Evolutionary conservation across 2,329 filamentous ascomycete species (phyloP).

Genomic region (Penicillium psychrosexuale): DNA sequence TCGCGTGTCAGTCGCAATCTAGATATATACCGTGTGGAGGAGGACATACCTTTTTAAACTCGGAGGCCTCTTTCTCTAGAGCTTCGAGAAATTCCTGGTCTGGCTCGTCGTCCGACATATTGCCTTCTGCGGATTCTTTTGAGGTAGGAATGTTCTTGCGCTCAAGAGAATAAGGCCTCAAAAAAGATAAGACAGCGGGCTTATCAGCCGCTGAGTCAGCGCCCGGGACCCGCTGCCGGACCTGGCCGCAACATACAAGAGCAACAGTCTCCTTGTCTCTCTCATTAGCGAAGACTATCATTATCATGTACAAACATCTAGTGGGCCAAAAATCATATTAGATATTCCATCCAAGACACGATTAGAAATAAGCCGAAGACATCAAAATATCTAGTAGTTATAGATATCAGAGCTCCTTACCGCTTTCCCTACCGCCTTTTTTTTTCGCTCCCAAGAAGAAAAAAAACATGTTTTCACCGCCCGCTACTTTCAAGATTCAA

Average conservation of each 20-base stretch:
- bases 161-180: background rate
- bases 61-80: slow-evolving; percentile 80
- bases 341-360: background rate
- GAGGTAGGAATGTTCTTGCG: background rate
- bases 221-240: background rate
- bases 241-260: background rate
- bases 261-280: background rate
- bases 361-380: background rate
- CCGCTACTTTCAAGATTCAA: slow-evolving; percentile 6
- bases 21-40: background rate
- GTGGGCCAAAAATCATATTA: background rate
- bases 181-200: slow-evolving; percentile 6
- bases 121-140: slow-evolving; percentile 2
- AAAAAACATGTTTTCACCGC: slow-evolving; percentile 17
- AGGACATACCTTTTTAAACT: slow-evolving; percentile 73
- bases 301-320: too few species aligned
- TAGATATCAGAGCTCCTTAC: background rate
- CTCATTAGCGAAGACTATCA: background rate
- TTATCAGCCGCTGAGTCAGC: slow-evolving; percentile 41
- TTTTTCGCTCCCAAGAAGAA: slow-evolving; percentile 4
- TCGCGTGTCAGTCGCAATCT: slow-evolving; percentile 17
- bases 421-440: slow-evolving; percentile 3
- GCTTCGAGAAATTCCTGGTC: slow-evolving; percentile 73
- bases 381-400: background rate
- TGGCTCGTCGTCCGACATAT: slow-evolving; percentile 54